Percentiles rank a stretch among this genome's conserved stretches.
phyloP scores from a whole-genome alignment of 2,329 filamentous ascomycete species.

The Macroventuria anomochaeta region DNA sequence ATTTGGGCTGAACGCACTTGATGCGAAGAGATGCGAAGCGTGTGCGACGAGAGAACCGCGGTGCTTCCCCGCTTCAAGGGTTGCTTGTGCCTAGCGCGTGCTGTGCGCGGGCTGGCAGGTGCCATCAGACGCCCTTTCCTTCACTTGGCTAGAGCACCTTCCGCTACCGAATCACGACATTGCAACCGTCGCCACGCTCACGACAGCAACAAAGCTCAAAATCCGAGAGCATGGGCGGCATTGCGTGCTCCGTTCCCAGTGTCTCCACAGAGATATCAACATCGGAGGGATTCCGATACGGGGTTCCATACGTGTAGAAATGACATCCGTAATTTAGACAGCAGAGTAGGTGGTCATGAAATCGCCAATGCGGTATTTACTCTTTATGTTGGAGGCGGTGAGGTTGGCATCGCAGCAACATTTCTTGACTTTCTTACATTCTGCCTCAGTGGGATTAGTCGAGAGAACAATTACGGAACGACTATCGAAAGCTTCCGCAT shows the following conservation, averaged over 20 bases:
- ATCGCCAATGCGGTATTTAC: constrained; percentile 14
- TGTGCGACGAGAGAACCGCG: constrained; percentile 9
- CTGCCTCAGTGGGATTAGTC: constrained; percentile 9
- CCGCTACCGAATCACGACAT: constrained; percentile 11
- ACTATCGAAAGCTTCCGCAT: constrained; percentile 19
- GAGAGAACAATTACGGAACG: constrained; percentile 12
- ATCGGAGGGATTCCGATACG: constrained; percentile 2
- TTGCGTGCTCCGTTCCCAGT: constrained; percentile 15
- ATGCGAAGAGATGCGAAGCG: constrained; percentile 14
- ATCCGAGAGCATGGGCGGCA: constrained; percentile 1
- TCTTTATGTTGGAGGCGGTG: background rate
- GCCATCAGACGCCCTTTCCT: constrained; percentile 12
- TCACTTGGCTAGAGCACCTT: background rate
- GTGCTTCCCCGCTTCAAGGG: constrained; percentile 12
- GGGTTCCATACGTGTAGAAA: constrained; percentile 5
- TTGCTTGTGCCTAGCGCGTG: constrained; percentile 3
- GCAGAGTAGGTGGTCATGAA: background rate
- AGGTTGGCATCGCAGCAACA: constrained; percentile 10
- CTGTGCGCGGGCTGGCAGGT: constrained; percentile 8
- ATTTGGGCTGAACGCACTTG: constrained; percentile 5
- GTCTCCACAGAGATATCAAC: constrained; percentile 17
- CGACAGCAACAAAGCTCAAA: background rate
- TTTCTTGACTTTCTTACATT: constrained; percentile 14
- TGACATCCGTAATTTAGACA: constrained; percentile 1
- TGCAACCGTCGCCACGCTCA: constrained; percentile 9